phyloP scores from a whole-genome alignment of 257 asterid genomes.

The Solanum gracilifrons region DNA sequence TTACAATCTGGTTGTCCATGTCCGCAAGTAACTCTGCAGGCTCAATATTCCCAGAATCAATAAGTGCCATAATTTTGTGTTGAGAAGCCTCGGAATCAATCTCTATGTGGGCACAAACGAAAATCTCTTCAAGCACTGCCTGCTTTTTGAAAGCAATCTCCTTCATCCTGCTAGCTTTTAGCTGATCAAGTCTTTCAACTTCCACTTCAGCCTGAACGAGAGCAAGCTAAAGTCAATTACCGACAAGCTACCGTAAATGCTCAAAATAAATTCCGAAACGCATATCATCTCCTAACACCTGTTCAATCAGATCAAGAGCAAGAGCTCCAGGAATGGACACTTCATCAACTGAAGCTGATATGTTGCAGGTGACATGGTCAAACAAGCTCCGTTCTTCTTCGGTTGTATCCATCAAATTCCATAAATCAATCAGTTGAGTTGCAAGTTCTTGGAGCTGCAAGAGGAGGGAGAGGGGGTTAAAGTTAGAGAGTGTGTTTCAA shows the following conservation, averaged over 20 bases:
- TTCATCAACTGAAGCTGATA: conserved; percentile 74
- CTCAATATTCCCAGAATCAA: conserved; percentile 76
- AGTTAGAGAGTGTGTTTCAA: not conserved
- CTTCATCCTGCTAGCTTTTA: conserved; percentile 92
- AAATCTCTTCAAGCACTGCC: conserved; percentile 78
- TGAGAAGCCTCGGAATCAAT: conserved; percentile 75
- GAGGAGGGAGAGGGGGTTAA: not conserved
- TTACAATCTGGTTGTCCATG: conserved; percentile 76
- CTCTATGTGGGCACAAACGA: conserved; percentile 72
- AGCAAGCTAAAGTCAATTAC: not conserved
- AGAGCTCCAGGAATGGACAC: conserved; percentile 82
- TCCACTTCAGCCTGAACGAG: conserved; percentile 71
- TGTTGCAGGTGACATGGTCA: conserved; percentile 67
- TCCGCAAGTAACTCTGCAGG: conserved; percentile 77
- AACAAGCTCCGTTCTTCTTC: conserved; percentile 58
- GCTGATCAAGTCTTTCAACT: conserved; percentile 88
- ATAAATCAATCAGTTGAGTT: conserved; percentile 73
- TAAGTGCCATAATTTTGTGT: conserved; percentile 56
- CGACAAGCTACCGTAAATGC: not conserved
- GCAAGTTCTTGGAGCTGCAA: conserved; percentile 91
- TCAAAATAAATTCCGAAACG: not conserved
- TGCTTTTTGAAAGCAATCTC: conserved; percentile 94
- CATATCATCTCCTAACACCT: conserved; percentile 24
- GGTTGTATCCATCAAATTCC: conserved; percentile 98
- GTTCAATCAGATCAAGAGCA: conserved; percentile 74